Base-by-base conservation (phyloP, 352 stramenopile species). In the Elongisporangium anandrum region DNA sequence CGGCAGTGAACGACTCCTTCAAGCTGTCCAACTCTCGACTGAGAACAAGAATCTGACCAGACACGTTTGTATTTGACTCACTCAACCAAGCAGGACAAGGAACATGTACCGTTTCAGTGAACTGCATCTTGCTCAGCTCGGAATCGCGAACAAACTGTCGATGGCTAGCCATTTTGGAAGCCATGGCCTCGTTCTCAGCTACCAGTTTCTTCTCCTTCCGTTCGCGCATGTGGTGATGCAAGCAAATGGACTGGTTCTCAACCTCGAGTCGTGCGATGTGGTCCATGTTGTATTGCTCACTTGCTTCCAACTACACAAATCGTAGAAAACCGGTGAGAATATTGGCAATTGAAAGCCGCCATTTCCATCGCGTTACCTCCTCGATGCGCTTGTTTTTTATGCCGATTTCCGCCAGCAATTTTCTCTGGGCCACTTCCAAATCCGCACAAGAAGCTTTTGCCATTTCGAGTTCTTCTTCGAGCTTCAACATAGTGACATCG, bases 231-330 rank as follows among this genome's bases (percentile, higher is more conserved):
- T 69, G 62, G 16, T 72, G 52, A 23, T 76, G 67, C 52, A 72
- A 59, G 19, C 62, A 69, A 7, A 79, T 73, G 45, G 56, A 66
- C 45, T 76, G 66, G 56, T 75, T 79, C 48, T 81, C 70, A 52
- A 75, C 74, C 54, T 70, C 64, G n/a, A 81, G 63, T 1, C 65
- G 73, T 26, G 61, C 55, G 26, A 77, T 73, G 41, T 73, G 69
- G 54, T 80, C 72, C 39, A 69, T 48, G 48, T 74, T 74, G 65
- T 74, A 74, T 2, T 54, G 65, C 26, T 79, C 68, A 0, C 48
- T 54, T 19, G 54, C 61, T 51, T 68, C 57, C 15, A 79, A 61
- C 70, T 78, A 23, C 0, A 20, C 39, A 41, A 4, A 16, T 24
- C 10, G n/a, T n/a, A n/a, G n/a, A n/a, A n/a, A n/a, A n/a, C 8